Evolutionary conservation across 1,284 basidiomycete genomes (phyloP).

Genomic region (Boletus smithii): DNA sequence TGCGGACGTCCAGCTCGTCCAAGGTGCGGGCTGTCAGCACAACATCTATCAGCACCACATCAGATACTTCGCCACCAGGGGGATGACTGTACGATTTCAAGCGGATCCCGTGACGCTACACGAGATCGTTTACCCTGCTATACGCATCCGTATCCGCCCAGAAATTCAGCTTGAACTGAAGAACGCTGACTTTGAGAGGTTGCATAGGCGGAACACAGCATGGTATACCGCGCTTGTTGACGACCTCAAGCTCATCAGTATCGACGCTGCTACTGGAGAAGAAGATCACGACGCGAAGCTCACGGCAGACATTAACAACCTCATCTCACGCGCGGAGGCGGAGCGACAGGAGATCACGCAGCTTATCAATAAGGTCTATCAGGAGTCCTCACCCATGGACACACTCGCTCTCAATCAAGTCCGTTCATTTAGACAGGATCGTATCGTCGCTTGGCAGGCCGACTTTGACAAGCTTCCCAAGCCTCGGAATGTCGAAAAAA

Average conservation of each 20-base stretch:
- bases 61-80: slow-evolving; percentile 84
- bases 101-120: slow-evolving; percentile 80
- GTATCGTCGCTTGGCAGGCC: slow-evolving; percentile 94
- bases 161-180: slow-evolving; percentile 87
- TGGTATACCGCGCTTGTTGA: slow-evolving; percentile 73
- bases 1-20: slow-evolving; percentile 76
- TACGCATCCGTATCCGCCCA: slow-evolving; percentile 78
- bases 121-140: slow-evolving; percentile 89
- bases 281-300: slow-evolving; percentile 63
- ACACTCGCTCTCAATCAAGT: slow-evolving; percentile 89
- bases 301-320: slow-evolving; percentile 56
- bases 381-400: slow-evolving; percentile 76
- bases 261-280: slow-evolving; percentile 75
- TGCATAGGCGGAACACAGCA: slow-evolving; percentile 68
- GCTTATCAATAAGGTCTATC: slow-evolving; percentile 79
- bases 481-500: slow-evolving; percentile 50
- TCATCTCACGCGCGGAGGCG: slow-evolving; percentile 69
- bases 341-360: slow-evolving; percentile 76
- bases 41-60: slow-evolving; percentile 94
- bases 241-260: slow-evolving; percentile 69
- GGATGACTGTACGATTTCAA: slow-evolving; percentile 89
- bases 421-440: slow-evolving; percentile 85
- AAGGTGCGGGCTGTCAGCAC: slow-evolving; percentile 84
- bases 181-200: slow-evolving; percentile 81
- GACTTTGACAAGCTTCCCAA: slow-evolving; percentile 79